Base-by-base conservation (phyloP, 257 asterid genomes). In the Solanum gracilifrons region DNA sequence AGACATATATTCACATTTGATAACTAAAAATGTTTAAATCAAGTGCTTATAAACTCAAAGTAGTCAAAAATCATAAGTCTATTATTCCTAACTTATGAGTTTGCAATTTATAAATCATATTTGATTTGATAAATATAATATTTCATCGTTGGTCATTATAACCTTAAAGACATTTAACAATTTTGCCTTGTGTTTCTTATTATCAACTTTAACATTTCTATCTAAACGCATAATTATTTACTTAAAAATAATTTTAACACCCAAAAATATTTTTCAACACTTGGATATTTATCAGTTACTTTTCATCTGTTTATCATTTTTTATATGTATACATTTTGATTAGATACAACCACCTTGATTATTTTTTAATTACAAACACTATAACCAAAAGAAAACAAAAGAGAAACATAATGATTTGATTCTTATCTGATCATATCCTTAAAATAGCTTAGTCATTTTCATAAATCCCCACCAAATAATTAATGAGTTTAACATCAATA, bases 381-480 rank as follows among this genome's bases (percentile, higher is more conserved):
- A 43, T 43, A 80, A 46, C 27, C 9, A 43, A 80, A 80, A 79
- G 27, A 43, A 25, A 79, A 43, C 9, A 43, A 27, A 80, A 20
- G 3, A 18, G 41, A 12, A 39, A 74, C 83, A 89, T 89, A 87
- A 69, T 48, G 89, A 87, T 88, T 90, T 86, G 93, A 87, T 91
- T 86, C 87, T 51, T 87, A 9, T 74, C 76, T 86, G 87, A 82
- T 90, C 87, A 88, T 71, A 82, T 86, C 51, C 86, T 32, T 55
- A 88, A 91, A 64, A 43, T 27, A n/a, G 8, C 41, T 13, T 8
- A 18, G 4, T 15, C 29, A 27, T 46, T 48, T 46, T 46, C 68
- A 10, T 29, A 80, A 3, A 4, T 80, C n/a, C 84, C 84, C 64
- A 27, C 37, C 37, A 74, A 74, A 74, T 20, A 21, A 35, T 74